phyloP scores from a whole-genome alignment of 257 asterid species.

The Solanum infundibuliforme region DNA sequence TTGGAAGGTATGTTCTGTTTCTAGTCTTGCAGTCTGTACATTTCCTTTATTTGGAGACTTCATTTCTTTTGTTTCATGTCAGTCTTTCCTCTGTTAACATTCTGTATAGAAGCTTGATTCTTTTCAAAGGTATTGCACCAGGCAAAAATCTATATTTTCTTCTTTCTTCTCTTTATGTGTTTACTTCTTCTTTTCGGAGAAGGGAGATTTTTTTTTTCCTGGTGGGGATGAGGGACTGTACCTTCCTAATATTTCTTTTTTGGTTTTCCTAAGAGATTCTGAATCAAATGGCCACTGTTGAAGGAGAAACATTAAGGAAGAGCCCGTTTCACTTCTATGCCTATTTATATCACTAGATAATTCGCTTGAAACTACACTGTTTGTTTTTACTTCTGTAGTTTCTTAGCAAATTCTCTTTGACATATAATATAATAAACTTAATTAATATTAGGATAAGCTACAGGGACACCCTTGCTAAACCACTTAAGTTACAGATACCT shows the following conservation, averaged over 20 bases:
- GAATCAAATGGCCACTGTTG: neutral
- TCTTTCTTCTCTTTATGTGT: neutral
- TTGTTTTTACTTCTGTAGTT: neutral
- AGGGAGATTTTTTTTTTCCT: neutral
- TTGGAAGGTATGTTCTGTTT: slow-evolving; percentile 61
- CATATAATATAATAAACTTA: neutral
- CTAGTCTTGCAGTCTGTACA: neutral
- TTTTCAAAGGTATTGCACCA: neutral
- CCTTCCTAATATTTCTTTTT: neutral
- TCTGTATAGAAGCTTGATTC: neutral
- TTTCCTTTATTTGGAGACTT: neutral
- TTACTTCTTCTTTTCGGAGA: neutral
- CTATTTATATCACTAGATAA: neutral
- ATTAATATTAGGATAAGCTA: neutral
- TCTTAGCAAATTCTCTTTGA: neutral
- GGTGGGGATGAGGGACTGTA: neutral
- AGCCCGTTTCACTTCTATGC: neutral
- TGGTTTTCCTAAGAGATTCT: neutral
- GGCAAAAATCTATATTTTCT: neutral
- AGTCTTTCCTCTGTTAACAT: neutral
- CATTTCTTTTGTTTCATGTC: neutral
- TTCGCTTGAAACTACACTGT: neutral
- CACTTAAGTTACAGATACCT: neutral
- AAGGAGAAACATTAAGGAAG: neutral
- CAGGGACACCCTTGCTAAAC: neutral